Base-by-base conservation (phyloP, 495 filamentous ascomycete genomes). In the Cercophora samala region DNA sequence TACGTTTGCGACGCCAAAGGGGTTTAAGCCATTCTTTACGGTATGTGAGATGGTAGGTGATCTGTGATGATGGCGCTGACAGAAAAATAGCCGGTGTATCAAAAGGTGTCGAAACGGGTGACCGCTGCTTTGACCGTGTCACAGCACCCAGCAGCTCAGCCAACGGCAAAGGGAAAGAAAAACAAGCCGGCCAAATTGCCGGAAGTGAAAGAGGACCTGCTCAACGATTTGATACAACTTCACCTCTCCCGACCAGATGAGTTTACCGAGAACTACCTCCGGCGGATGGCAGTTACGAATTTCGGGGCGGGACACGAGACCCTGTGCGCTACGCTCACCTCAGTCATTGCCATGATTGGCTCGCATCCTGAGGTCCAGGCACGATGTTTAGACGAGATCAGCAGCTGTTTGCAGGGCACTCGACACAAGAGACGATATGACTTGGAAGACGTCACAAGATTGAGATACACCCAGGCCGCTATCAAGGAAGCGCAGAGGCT, bases 401-500 rank as follows among this genome's bases (percentile, higher is more conserved):
- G 9, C 37, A 46, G 37, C 26, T 6, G 26, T 46, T 9, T 46
- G 15, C 37, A 46, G 37, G 37, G 37, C 11, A 13, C 6, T 5
- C 29, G 63, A 13, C 56, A 61, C 2, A 68, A 79, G 0, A 67
- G 64, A 0, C 60, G 64, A 9, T 80, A 83, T 60, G 67, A 80
- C 2, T 32, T 52, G 58, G 18, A 26, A 15, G 53, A n/a, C 0
- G 18, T 64, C 23, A 2, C 59, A 4, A 22, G 60, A 23, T 64
- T 63, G 0, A 78, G 73, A 1, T 90, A 89, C 68, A 83, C 88
- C 9, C 80, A 85, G 46, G 86, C 89, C 0, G 79, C 82, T 13
- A 82, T 90, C 68, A 87, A 87, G 65, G 89, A 92, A 71, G 78
- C 84, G 0, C 83, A 89, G 68, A 83, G 88, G 0, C 62, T 90